Base-by-base conservation (phyloP, 257 asterid species). In the Fraxinus quadrangulata region DNA sequence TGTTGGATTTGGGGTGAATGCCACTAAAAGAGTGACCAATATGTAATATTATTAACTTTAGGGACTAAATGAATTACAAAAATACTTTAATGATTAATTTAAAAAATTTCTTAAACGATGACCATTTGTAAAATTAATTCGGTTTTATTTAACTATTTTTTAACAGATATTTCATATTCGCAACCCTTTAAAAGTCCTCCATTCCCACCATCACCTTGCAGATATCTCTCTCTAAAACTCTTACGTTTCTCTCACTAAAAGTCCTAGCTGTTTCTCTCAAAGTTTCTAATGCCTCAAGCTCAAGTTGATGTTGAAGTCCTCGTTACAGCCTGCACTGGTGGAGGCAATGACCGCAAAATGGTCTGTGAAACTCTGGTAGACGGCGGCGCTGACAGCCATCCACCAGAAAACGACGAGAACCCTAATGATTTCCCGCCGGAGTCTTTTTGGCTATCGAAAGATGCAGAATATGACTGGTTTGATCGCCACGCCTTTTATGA, bases 281-380 rank as follows among this genome's bases (percentile, higher is more conserved):
- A n/a, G 34, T 68, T 12, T 71, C 75, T 23, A 68, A 88, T 88
- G 93, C 88, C 33, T 30, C 33, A 30, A 30, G 33, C 93, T 81
- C 96, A 85, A 68, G 86, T 90, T 54, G 96, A 90, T 79, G 76
- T 90, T 21, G 92, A 89, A 37, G 83, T 90, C 47, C 74, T 83
- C n/a, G 91, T 84, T 47, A 83, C 92, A 4, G 85, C 84, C 45
- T 83, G 88, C 75, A 82, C 85, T 0, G 89, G 88, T 71, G 89
- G 89, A 17, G 78, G 54, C n/a, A 69, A 8, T 77, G 94, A 90
- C 80, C 80, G 89, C 28, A 91, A 91, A 85, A 75, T 89, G 24
- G 85, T 86, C 26, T 87, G 94, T 66, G 90, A 84, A 67, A 87
- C 89, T 6, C 73, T 77, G 8, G 81, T 81, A 0, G 77, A 75